phyloP scores from a whole-genome alignment of 805 yeast genomes.

The Candida montana region DNA sequence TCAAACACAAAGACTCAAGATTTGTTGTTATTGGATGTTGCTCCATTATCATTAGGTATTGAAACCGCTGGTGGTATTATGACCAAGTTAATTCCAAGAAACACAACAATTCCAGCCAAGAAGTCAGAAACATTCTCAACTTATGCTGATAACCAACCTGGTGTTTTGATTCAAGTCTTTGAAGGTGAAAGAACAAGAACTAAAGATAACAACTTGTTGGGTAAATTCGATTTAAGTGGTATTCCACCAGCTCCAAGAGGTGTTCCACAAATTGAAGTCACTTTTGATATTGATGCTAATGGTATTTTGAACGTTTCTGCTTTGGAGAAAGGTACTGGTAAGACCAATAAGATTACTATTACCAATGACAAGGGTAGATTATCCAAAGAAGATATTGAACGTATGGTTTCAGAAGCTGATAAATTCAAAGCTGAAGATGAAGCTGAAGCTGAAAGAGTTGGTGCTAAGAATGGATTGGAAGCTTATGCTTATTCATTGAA shows the following conservation, averaged over 20 bases:
- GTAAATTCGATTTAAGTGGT: constrained; percentile 95
- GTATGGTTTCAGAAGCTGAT: constrained; percentile 97
- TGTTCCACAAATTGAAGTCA: constrained; percentile 97
- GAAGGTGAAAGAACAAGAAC: constrained; percentile 99
- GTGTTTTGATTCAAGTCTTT: constrained; percentile 96
- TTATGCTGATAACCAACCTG: constrained; percentile 98
- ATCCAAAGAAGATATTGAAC: constrained; percentile 95
- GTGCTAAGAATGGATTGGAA: constrained; percentile 93
- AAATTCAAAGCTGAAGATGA: constrained; percentile 97
- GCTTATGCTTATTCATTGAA: constrained; percentile 93
- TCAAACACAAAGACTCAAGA: constrained; percentile 94
- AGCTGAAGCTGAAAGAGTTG: constrained; percentile 87
- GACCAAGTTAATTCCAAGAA: constrained; percentile 98
- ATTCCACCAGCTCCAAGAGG: constrained; percentile 99
- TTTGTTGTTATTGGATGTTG: constrained; percentile 93
- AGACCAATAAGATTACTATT: constrained; percentile 92
- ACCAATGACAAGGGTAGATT: constrained; percentile 99
- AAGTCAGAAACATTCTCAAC: constrained; percentile 98
- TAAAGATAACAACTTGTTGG: constrained; percentile 93
- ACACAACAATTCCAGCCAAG: constrained; percentile 98
- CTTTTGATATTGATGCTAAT: constrained; percentile 94
- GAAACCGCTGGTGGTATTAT: constrained; percentile 99
- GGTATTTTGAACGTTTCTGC: constrained; percentile 97
- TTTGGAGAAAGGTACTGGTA: constrained; percentile 98
- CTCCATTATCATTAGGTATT: constrained; percentile 97